Evolutionary conservation across 164 flowering plant genomes (phyloP).

Genomic region (Macadamia tetraphylla): DNA sequence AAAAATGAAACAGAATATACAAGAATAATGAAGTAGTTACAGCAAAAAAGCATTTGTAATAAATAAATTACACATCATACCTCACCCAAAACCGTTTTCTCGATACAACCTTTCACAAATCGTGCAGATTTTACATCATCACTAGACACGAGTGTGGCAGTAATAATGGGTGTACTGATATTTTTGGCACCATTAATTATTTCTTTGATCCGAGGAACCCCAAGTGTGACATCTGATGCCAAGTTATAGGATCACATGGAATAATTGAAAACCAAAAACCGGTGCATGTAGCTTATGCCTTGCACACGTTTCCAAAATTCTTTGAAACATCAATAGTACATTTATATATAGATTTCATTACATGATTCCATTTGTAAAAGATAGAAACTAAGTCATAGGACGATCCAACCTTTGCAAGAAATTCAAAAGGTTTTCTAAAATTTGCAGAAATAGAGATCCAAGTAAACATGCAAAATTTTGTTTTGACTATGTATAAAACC

Average conservation of each 20-base stretch:
- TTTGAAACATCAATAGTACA: no score
- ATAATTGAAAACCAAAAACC: neutral
- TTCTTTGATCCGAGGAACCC: constrained; percentile 97
- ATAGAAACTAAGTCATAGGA: no score
- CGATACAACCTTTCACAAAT: constrained; percentile 60
- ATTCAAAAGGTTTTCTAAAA: no score
- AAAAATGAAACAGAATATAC: neutral
- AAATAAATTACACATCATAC: constrained; percentile 25
- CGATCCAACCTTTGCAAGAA: no score
- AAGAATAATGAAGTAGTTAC: neutral
- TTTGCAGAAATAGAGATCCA: no score
- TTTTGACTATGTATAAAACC: no score
- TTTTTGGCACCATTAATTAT: constrained; percentile 83
- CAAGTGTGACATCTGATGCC: constrained; percentile 79
- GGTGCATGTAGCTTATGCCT: no score
- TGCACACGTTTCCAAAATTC: no score
- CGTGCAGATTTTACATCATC: constrained; percentile 41
- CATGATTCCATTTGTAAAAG: no score
- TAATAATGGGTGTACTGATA: constrained; percentile 88
- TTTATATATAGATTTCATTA: no score
- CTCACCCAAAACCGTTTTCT: constrained; percentile 78
- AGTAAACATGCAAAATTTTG: no score
- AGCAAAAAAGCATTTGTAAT: neutral
- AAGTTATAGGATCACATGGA: constrained; percentile 32
- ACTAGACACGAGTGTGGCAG: constrained; percentile 52